Evolutionary conservation across 129 eudicot genomes (phyloP).

Genomic region (Tanacetum coccineum): DNA sequence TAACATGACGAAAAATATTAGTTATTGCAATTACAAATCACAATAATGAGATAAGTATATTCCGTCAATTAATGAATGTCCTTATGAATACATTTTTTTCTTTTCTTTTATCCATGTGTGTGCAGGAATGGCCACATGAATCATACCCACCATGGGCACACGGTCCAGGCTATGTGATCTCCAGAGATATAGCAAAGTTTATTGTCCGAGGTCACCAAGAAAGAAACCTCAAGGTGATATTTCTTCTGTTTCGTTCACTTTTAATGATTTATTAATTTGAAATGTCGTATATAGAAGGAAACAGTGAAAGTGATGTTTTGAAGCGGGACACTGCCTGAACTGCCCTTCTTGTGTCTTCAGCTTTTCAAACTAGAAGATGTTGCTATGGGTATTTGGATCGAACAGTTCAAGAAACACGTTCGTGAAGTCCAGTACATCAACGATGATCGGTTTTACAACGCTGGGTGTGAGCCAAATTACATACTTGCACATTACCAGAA

Average conservation of each 20-base stretch:
- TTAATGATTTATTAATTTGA: constrained; percentile 7
- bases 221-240: constrained; percentile 62
- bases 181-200: constrained; percentile 76
- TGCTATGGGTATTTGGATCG: constrained; percentile 93
- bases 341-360: constrained; percentile 29
- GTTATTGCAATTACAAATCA: no score
- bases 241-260: not conserved
- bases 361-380: constrained; percentile 92
- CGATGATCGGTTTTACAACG: constrained; percentile 70
- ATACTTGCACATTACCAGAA: constrained; percentile 95
- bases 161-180: constrained; percentile 90
- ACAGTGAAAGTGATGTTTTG: constrained; percentile 6
- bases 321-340: not conserved
- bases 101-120: not conserved
- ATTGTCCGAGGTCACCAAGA: constrained; percentile 67
- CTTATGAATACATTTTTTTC: not conserved
- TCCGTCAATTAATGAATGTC: not conserved
- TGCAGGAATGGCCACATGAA: constrained; percentile 85
- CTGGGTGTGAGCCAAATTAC: constrained; percentile 81
- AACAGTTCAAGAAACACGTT: constrained; percentile 47
- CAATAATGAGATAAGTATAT: no score
- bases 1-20: no score
- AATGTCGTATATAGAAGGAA: not conserved
- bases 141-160: constrained; percentile 97
- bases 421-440: constrained; percentile 49